Percentiles rank a stretch among this genome's conserved stretches.
phyloP scores from a whole-genome alignment of 805 yeast species.

The Myxozyma nipponensis region DNA sequence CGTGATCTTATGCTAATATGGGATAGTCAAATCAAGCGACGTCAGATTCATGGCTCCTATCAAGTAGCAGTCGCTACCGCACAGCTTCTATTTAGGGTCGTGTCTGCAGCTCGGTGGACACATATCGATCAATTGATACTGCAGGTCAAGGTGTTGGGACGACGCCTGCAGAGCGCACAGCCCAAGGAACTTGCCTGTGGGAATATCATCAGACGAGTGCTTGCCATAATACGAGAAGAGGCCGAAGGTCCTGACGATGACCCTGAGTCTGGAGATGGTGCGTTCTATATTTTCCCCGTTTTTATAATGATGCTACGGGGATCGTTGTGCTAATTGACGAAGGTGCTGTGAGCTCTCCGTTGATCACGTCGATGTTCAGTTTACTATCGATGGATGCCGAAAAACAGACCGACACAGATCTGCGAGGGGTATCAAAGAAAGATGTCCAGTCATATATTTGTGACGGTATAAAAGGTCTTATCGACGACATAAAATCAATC shows the following conservation, averaged over 20 bases:
- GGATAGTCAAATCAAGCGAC: slow-evolving; percentile 56
- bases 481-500: slow-evolving; percentile 84
- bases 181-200: slow-evolving; percentile 89
- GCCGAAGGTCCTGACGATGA: slow-evolving; percentile 49
- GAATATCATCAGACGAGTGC: slow-evolving; percentile 82
- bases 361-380: slow-evolving; percentile 82
- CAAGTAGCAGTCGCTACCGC: slow-evolving; percentile 83
- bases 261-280: slow-evolving; percentile 19
- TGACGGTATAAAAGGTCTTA: slow-evolving; percentile 86
- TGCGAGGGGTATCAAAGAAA: slow-evolving; percentile 32
- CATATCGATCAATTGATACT: slow-evolving; percentile 66
- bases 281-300: too few relatives aligned
- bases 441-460: slow-evolving; percentile 82
- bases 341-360: slow-evolving; percentile 41
- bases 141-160: slow-evolving; percentile 72
- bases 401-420: slow-evolving; percentile 39
- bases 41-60: slow-evolving; percentile 78
- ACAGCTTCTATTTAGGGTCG: slow-evolving; percentile 78
- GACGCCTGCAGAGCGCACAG: slow-evolving; percentile 63
- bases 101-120: slow-evolving; percentile 86
- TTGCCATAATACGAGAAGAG: slow-evolving; percentile 85
- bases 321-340: too few relatives aligned
- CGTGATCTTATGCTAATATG: not conserved
- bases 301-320: too few relatives aligned
- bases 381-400: slow-evolving; percentile 46